A percentile compares a stretch with the other conserved stretches of the same genome.
Conservation (phyloP, 2,329 filamentous ascomycete genomes). For the Ceratocystis eucalypticola region DNA sequence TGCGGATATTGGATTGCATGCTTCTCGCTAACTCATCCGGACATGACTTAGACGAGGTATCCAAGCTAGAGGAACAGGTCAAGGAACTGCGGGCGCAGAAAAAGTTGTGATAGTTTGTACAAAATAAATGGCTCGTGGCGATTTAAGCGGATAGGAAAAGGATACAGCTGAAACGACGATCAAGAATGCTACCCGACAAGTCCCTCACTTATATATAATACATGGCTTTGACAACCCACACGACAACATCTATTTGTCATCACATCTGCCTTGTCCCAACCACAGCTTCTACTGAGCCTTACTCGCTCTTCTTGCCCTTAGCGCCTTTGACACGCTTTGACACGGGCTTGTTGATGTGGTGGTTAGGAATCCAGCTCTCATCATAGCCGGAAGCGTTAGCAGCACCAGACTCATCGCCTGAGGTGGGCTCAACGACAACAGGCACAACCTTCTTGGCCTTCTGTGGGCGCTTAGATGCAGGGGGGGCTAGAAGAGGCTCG, state of each 20-base stretch:
- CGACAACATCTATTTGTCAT: too few species aligned
- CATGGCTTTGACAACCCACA: too few species aligned
- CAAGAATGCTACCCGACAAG: too few species aligned
- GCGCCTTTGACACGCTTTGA: slow-evolving; percentile 52
- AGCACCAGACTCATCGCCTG: slow-evolving; percentile 57
- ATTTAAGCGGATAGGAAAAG: too few species aligned
- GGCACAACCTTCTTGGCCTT: slow-evolving; percentile 55
- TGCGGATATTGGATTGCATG: background rate
- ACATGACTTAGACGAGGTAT: background rate
- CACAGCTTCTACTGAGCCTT: background rate
- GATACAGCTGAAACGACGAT: too few species aligned
- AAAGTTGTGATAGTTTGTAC: background rate
- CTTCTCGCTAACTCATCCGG: slow-evolving; percentile 1
- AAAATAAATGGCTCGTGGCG: too few species aligned
- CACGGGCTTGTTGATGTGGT: slow-evolving; percentile 76
- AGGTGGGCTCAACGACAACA: slow-evolving; percentile 47
- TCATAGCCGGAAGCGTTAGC: slow-evolving; percentile 59
- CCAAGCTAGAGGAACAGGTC: slow-evolving; percentile 11
- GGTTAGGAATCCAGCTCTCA: slow-evolving; percentile 83
- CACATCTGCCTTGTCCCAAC: too few species aligned
- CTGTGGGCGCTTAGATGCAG: slow-evolving; percentile 58
- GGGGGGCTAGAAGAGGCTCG: slow-evolving; percentile 70
- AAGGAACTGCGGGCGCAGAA: slow-evolving; percentile 11
- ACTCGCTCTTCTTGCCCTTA: slow-evolving; percentile 29
- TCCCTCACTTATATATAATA: too few species aligned